A percentile compares a stretch with the other conserved stretches of the same genome.
Evolutionary conservation across 768 basidiomycete genomes (phyloP).

Genomic region (Amanita phalloides): DNA sequence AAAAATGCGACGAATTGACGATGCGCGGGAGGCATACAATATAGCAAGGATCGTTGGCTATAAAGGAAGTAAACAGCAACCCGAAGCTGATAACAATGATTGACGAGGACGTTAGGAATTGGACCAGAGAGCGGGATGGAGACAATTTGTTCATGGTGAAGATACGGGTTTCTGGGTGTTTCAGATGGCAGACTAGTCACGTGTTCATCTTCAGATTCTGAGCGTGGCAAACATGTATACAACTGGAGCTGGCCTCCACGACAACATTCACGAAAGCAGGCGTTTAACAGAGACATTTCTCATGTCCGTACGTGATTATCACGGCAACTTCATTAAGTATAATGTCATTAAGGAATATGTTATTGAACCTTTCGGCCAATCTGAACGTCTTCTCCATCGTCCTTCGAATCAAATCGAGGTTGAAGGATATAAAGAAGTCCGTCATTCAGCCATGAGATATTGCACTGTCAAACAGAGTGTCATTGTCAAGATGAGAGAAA

Average conservation of each 20-base stretch:
- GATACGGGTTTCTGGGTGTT: no score
- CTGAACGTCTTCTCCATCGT: constrained; percentile 49
- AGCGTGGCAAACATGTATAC: no score
- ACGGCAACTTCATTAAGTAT: constrained; percentile 7
- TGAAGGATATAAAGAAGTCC: constrained; percentile 56
- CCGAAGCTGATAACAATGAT: background rate
- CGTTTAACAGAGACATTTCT: no score
- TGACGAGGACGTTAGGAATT: background rate
- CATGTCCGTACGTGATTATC: no score
- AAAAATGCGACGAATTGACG: background rate
- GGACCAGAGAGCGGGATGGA: background rate
- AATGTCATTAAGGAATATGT: background rate
- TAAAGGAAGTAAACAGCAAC: background rate
- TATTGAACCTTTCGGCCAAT: constrained; percentile 67
- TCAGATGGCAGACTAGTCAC: no score
- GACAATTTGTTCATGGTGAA: background rate
- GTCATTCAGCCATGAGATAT: constrained; percentile 36
- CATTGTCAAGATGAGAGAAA: background rate
- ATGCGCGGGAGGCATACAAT: background rate
- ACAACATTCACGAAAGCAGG: no score
- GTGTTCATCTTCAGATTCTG: no score
- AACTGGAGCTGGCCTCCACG: no score
- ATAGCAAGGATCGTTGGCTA: background rate
- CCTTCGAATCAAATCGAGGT: constrained; percentile 70
- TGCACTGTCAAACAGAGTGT: constrained; percentile 34